Percentiles rank a stretch among this genome's conserved stretches.
phyloP scores from a whole-genome alignment of 495 filamentous ascomycete genomes.

The Penicillium antarcticum region DNA sequence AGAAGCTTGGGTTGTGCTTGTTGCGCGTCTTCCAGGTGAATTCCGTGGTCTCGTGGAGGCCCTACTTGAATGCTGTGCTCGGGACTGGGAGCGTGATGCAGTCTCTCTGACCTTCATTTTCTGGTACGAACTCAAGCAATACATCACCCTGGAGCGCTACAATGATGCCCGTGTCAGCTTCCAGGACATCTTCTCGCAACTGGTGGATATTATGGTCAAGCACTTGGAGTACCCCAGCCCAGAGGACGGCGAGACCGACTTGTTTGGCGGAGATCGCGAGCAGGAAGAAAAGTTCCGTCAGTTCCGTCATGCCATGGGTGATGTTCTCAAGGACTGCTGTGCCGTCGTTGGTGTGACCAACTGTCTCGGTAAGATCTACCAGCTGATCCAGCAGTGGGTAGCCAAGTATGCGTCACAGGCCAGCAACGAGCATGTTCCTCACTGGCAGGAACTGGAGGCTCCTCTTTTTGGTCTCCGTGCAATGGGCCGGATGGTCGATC shows the following conservation, averaged over 20 bases:
- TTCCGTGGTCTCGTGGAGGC: conserved; percentile 88
- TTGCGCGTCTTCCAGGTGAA: conserved; percentile 75
- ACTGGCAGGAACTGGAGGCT: conserved; percentile 95
- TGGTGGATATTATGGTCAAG: conserved; percentile 91
- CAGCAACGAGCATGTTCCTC: conserved; percentile 69
- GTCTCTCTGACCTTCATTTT: conserved; percentile 91
- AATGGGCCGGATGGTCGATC: conserved; percentile 95
- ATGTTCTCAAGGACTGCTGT: conserved; percentile 96
- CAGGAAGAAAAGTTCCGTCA: conserved; percentile 96
- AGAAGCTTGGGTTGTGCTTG: conserved; percentile 86
- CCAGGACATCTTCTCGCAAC: conserved; percentile 73
- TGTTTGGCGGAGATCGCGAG: conserved; percentile 94
- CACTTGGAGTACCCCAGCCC: conserved; percentile 87
- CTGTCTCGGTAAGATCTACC: conserved; percentile 82
- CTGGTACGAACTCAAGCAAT: conserved; percentile 99
- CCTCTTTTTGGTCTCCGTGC: conserved; percentile 93
- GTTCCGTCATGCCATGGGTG: conserved; percentile 95
- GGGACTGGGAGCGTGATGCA: conserved; percentile 83
- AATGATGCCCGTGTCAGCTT: conserved; percentile 72
- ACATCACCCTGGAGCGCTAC: conserved; percentile 84
- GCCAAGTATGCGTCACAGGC: conserved; percentile 73
- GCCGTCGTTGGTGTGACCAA: conserved; percentile 90
- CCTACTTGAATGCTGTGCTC: conserved; percentile 82
- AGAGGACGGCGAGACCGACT: conserved; percentile 72
- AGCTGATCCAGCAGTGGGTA: conserved; percentile 83